phyloP scores from a whole-genome alignment of 164 flowering plant genomes.

The Chloranthus sessilifolius region DNA sequence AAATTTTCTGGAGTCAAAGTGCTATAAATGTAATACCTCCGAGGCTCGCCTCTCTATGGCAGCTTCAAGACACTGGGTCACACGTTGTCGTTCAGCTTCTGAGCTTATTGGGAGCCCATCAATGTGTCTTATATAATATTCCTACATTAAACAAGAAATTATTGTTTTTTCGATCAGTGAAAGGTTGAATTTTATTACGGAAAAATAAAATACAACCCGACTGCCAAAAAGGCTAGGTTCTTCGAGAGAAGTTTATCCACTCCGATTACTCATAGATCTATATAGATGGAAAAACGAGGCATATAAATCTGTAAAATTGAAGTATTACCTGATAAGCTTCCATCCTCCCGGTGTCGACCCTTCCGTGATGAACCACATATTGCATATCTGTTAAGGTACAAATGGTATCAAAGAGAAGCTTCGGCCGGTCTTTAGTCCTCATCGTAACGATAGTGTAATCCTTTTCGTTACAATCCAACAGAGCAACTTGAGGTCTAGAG shows the following conservation, averaged over 20 bases:
- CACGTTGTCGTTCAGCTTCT: constrained; percentile 47
- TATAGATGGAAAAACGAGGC: no score
- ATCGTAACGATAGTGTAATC: constrained; percentile 38
- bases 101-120: constrained; percentile 52
- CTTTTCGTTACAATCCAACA: constrained; percentile 29
- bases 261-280: no score
- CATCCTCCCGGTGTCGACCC: constrained; percentile 23
- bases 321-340: constrained; percentile 47
- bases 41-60: constrained; percentile 42
- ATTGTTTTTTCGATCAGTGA: no score
- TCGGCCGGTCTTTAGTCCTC: constrained; percentile 38
- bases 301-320: no score
- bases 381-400: constrained; percentile 54
- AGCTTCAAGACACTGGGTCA: constrained; percentile 44
- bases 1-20: background rate
- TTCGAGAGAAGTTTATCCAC: no score
- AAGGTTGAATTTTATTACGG: no score
- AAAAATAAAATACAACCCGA: no score
- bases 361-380: constrained; percentile 52
- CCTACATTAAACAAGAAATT: constrained; percentile 23
- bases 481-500: constrained; percentile 24
- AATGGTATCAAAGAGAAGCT: constrained; percentile 42
- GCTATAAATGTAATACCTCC: constrained; percentile 33
- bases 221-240: no score
- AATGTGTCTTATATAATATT: constrained; percentile 46